Base-by-base conservation (phyloP, 2,329 filamentous ascomycete species). In the Alternaria arbusti region DNA sequence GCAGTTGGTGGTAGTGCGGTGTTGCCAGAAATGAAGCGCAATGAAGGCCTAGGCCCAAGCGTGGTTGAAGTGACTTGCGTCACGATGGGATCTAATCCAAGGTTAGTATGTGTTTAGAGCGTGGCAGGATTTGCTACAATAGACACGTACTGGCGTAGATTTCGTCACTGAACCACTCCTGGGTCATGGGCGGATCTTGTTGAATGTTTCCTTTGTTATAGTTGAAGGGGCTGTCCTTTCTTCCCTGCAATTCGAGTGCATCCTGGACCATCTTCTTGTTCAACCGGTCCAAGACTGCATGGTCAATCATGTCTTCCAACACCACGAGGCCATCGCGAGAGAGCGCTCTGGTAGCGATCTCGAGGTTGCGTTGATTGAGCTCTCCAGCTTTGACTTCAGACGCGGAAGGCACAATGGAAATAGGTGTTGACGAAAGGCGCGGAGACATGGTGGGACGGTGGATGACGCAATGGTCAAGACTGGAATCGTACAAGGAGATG, bases 191-290 rank as follows among this genome's bases (percentile, higher is more conserved):
- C 0, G 88, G 81, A 66, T 89, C 87, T 71, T 90, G 88, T 65
- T 90, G 87, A 32, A 89, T 80, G 65, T 89, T 90, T 1, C 86
- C 86, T 51, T 83, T 83, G 70, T 89, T 89, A 71, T 89, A 89
- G 68, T 90, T 90, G 80, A 85, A 90, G 0, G 84, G 83, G 15
- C 86, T 81, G 20, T 88, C 83, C 2, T 86, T 86, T 30, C 81
- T 78, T 1, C 78, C 80, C 60, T 86, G 85, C 3, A 90, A 79
- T 4, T 75, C 70, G 3, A 80, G 80, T 2, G 88, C 87, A 72
- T 90, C 88, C 49, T 85, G 36, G 1, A 87, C 82, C 88, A 90
- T 90, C 66, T 85, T 86, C 49, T 69, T 65, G 69, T 90, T 90
- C 40, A 90, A 78, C 7, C 71, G 69, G 68, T 90, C 86, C 4